These are phyloP conservation scores for Calonectria hongkongensis DNA, from an alignment of 2,329 filamentous ascomycete genomes.

Conservation along the genomic window DNA sequence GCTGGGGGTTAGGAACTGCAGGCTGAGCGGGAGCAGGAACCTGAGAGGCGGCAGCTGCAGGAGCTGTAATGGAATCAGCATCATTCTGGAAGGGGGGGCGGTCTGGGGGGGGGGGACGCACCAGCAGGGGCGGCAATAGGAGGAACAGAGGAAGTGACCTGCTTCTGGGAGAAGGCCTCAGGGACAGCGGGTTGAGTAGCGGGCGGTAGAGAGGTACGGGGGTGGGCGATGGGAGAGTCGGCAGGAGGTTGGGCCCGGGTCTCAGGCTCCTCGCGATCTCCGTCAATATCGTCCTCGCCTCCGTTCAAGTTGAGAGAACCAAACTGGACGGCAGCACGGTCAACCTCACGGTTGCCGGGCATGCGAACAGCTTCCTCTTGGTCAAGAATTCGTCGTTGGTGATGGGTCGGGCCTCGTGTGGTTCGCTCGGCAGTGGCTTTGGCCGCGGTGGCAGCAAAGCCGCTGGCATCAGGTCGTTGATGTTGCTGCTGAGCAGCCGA, in stretches of 20 bases:
- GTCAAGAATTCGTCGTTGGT: slow-evolving; percentile 88
- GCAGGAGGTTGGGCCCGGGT: slow-evolving; percentile 94
- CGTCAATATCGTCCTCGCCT: slow-evolving; percentile 90
- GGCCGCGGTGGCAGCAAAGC: slow-evolving; percentile 86
- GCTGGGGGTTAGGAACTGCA: slow-evolving; percentile 75
- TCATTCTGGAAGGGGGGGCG: background rate
- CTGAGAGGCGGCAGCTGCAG: slow-evolving; percentile 41
- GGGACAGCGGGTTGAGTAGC: slow-evolving; percentile 74
- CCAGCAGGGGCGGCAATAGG: slow-evolving; percentile 61
- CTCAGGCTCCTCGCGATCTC: slow-evolving; percentile 95
- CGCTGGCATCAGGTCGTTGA: slow-evolving; percentile 74
- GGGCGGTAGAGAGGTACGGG: slow-evolving; percentile 90
- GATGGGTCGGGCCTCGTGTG: slow-evolving; percentile 83
- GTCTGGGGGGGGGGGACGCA: slow-evolving; percentile 42
- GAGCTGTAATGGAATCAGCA: slow-evolving; percentile 48
- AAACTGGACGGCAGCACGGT: slow-evolving; percentile 95
- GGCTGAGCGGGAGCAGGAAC: slow-evolving; percentile 63
- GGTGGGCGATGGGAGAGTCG: slow-evolving; percentile 90
- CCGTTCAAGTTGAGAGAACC: slow-evolving; percentile 94
- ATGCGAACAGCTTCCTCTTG: slow-evolving; percentile 99
- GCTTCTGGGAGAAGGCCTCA: slow-evolving; percentile 75
- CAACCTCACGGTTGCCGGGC: slow-evolving; percentile 96
- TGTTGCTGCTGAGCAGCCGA: slow-evolving; percentile 78
- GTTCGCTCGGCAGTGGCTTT: slow-evolving; percentile 82
- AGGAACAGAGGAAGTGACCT: slow-evolving; percentile 65